Conservation (phyloP, 371 early-diverging fungal species). For the Nosema muscidifuracis region DNA sequence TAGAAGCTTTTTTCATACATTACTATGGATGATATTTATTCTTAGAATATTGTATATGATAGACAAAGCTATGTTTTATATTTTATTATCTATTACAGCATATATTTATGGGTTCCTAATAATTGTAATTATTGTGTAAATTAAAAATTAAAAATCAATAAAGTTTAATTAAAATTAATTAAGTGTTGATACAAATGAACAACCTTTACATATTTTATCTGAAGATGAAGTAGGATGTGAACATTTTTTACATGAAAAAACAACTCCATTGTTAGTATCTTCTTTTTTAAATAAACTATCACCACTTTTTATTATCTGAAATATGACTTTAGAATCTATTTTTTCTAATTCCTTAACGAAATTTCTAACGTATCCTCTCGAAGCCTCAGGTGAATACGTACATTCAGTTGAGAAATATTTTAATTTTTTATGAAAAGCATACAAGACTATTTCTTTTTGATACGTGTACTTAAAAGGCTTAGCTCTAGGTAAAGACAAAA, state of each 20-base stretch:
- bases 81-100: neutral
- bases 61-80: neutral
- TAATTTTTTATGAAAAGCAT: slow-evolving; percentile 93
- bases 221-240: slow-evolving; percentile 37
- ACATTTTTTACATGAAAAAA: slow-evolving; percentile 25
- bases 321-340: slow-evolving; percentile 77
- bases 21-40: neutral
- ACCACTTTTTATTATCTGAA: slow-evolving; percentile 66
- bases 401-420: slow-evolving; percentile 99
- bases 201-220: slow-evolving; percentile 37
- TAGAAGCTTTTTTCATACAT: neutral
- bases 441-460: slow-evolving; percentile 99
- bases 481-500: slow-evolving; percentile 66
- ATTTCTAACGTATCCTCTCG: slow-evolving; percentile 85
- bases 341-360: slow-evolving; percentile 92
- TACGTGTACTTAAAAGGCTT: slow-evolving; percentile 98
- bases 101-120: neutral
- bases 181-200: slow-evolving; percentile 22
- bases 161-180: no score
- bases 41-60: neutral
- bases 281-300: slow-evolving; percentile 17
- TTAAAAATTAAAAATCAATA: no score
- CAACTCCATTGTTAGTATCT: neutral
- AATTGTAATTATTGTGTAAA: no score
- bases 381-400: slow-evolving; percentile 93